Conservation (phyloP, 805 yeast genomes). For the Pichia ethanolica region DNA sequence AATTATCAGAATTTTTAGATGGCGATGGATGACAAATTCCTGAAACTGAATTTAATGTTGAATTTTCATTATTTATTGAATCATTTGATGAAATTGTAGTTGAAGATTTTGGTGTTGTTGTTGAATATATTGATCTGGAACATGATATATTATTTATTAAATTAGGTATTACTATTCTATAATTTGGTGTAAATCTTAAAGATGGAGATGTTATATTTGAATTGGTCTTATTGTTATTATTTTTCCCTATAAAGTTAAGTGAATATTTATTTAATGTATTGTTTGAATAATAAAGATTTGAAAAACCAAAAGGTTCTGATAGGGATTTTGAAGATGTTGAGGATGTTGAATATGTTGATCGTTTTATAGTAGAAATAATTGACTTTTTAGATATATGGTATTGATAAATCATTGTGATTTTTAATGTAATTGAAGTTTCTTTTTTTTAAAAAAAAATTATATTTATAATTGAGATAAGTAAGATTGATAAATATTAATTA, state of each 20-base stretch:
- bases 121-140: conserved; percentile 3
- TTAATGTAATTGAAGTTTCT: too few species aligned
- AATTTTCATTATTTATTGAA: not conserved
- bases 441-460: too few species aligned
- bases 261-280: conserved; percentile 9
- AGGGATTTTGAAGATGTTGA: not conserved
- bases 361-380: not conserved
- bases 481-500: too few species aligned
- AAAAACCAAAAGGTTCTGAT: not conserved
- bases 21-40: conserved; percentile 33
- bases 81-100: not conserved
- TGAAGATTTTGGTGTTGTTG: not conserved
- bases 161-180: conserved; percentile 11
- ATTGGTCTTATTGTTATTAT: not conserved
- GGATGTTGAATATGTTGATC: not conserved
- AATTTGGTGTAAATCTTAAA: conserved; percentile 21
- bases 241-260: not conserved
- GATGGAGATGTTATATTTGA: not conserved
- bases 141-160: not conserved
- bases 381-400: not conserved
- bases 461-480: too few species aligned
- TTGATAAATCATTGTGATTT: not conserved
- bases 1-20: not conserved
- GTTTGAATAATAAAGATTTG: conserved; percentile 15
- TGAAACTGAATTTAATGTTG: conserved; percentile 9